Evolutionary conservation across 176 grass and related monocot species (phyloP).

Genomic region (Aegilops sharonensis): DNA sequence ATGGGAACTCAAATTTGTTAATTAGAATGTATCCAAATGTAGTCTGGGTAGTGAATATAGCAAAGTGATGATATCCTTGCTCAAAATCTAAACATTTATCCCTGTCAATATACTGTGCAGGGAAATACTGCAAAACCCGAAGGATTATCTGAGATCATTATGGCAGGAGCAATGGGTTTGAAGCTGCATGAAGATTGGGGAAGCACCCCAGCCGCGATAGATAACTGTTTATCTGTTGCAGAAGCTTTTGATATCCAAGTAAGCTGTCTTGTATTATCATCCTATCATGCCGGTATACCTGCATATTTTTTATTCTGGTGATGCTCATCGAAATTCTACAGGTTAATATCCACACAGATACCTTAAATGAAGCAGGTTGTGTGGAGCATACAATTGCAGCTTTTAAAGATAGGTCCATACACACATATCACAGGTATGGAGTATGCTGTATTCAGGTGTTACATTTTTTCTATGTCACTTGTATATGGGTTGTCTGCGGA

Average conservation of each 20-base stretch:
- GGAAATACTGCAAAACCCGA: slow-evolving; percentile 90
- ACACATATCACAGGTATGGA: slow-evolving; percentile 95
- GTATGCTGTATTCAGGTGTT: background rate
- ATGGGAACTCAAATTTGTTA: background rate
- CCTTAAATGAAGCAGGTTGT: slow-evolving; percentile 94
- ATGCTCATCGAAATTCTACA: slow-evolving; percentile 48
- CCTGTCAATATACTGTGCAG: slow-evolving; percentile 32
- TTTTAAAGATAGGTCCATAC: slow-evolving; percentile 92
- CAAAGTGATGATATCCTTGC: background rate
- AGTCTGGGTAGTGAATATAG: background rate
- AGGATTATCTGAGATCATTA: slow-evolving; percentile 84
- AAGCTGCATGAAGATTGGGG: slow-evolving; percentile 99
- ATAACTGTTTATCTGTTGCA: slow-evolving; percentile 87
- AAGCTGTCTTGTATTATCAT: slow-evolving; percentile 33
- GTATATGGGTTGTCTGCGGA: slow-evolving; percentile 2
- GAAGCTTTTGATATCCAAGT: slow-evolving; percentile 92
- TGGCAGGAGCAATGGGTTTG: slow-evolving; percentile 91
- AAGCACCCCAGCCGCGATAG: slow-evolving; percentile 83
- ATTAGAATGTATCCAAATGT: background rate
- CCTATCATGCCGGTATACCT: background rate
- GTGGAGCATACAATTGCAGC: slow-evolving; percentile 96
- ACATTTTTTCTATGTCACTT: background rate
- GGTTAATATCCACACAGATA: slow-evolving; percentile 99
- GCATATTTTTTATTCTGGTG: background rate
- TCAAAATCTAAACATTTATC: background rate